These are phyloP conservation scores for Eimeria sp. DNA, from an alignment of 169 alveolate genomes.

Conservation along the genomic window DNA sequence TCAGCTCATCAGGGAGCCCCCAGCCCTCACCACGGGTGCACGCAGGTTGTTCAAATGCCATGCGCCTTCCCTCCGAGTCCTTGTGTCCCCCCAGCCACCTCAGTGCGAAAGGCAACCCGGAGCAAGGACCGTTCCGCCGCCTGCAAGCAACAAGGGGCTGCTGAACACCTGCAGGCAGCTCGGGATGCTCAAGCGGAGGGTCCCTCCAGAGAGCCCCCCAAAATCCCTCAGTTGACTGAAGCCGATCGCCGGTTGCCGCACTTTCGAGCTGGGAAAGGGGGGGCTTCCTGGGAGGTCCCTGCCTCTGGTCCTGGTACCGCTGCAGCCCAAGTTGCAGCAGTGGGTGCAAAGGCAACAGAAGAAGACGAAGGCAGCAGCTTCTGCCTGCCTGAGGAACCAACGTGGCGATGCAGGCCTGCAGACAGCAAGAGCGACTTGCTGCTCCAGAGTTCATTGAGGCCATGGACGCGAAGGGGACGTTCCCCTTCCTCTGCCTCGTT, in stretches of 20 bases:
- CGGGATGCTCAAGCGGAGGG: neutral
- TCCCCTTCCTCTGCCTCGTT: constrained; percentile 9
- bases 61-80: neutral
- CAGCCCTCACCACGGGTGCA: constrained; percentile 6
- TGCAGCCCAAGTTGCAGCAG: neutral
- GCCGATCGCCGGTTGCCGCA: constrained; percentile 32
- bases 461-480: constrained; percentile 52
- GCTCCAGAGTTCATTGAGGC: constrained; percentile 46
- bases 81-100: neutral
- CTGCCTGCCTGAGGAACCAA: constrained; percentile 62
- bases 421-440: constrained; percentile 41
- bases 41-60: constrained; percentile 17
- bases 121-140: neutral
- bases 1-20: constrained; percentile 32
- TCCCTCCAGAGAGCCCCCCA: neutral
- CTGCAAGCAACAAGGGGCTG: neutral
- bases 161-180: neutral
- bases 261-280: constrained; percentile 34
- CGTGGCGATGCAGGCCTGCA: neutral
- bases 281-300: constrained; percentile 69
- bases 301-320: neutral
- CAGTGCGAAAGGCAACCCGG: neutral
- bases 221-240: neutral
- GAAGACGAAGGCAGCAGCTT: neutral
- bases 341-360: neutral